A percentile compares a stretch with the other conserved stretches of the same genome.
phyloP scores from a whole-genome alignment of 108 stramenopile genomes.

The Pinguiococcus pyrenoidosus region DNA sequence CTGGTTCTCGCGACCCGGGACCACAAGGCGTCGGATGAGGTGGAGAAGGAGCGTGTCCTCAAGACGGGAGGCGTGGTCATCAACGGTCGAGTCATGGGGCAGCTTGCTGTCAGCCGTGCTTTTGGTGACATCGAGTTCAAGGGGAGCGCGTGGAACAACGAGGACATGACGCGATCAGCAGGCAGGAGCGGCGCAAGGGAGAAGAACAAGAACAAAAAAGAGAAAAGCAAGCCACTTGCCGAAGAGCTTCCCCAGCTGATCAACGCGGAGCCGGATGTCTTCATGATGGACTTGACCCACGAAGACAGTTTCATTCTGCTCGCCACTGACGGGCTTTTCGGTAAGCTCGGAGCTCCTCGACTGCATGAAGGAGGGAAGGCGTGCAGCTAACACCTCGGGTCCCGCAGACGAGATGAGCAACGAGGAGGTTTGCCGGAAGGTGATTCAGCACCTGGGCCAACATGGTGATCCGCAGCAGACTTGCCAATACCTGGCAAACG shows the following conservation, averaged over 20 bases:
- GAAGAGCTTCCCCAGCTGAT: background rate
- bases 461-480: no score
- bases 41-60: slow-evolving; percentile 72
- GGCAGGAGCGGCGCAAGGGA: slow-evolving; percentile 55
- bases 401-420: no score
- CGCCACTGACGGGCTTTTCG: slow-evolving; percentile 85
- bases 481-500: no score
- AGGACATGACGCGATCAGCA: slow-evolving; percentile 71
- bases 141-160: slow-evolving; percentile 79
- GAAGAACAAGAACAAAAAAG: slow-evolving; percentile 14
- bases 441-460: no score
- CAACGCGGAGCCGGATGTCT: slow-evolving; percentile 10
- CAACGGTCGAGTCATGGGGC: slow-evolving; percentile 85
- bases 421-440: no score
- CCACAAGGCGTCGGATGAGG: slow-evolving; percentile 81
- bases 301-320: slow-evolving; percentile 78
- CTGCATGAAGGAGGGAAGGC: no score
- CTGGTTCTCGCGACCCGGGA: slow-evolving; percentile 64
- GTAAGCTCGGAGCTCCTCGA: no score
- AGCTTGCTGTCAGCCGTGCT: slow-evolving; percentile 77
- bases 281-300: slow-evolving; percentile 54
- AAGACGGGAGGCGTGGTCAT: slow-evolving; percentile 78
- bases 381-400: slow-evolving; percentile 74
- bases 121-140: slow-evolving; percentile 90
- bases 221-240: background rate